Evolutionary conservation across 225 moss, liverwort and hornwort species (phyloP), one percentile per base, ranked within the genome.

Genomic region (Polytrichum commune): DNA sequence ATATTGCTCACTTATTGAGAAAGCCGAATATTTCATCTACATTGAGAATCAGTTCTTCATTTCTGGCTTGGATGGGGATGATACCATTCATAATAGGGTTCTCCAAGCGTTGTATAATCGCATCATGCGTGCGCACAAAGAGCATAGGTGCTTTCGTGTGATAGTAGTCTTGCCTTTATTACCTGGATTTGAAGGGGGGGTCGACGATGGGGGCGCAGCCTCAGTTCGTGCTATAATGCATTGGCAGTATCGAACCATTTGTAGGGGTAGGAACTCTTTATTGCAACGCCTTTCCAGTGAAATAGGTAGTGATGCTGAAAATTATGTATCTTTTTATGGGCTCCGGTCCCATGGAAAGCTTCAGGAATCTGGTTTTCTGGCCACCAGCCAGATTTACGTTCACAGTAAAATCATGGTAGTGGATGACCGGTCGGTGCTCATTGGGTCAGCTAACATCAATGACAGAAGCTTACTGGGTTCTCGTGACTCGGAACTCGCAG

Each of bases 21-120:
- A 85, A 64, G 88, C 88, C 0, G 88, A 88, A 76, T 82, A 84
- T 80, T 88, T 88, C 68, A 80, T 88, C 61, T 88, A 88, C 77
- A 88, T 88, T 80, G 88, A 88, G 78, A 88, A 88, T 64, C 88
- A 88, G 53, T 88, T 88, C 77, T 88, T 88, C 69, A 88, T 88
- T 75, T 88, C 88, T 0, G 88, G 88, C 74, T 78, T 88, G 80
- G 88, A 88, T 62, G 82, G 80, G 30, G 88, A 88, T 63, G 88
- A 85, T 24, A 85, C 69, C 3, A 85, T 88, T 24, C 74, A 73
- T 6, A 88, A 88, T 53, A 69, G 88, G 65, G 88, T 88, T 58
- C 88, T 88, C 33, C 88, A 88, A 72, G 82, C 85, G 8, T 74
- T 88, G 80, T 85, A 88, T 68, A 88, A 68, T 77, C 84, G 84